phyloP scores from a whole-genome alignment of 345 rosid species.

The Mallotus nudiflorus region DNA sequence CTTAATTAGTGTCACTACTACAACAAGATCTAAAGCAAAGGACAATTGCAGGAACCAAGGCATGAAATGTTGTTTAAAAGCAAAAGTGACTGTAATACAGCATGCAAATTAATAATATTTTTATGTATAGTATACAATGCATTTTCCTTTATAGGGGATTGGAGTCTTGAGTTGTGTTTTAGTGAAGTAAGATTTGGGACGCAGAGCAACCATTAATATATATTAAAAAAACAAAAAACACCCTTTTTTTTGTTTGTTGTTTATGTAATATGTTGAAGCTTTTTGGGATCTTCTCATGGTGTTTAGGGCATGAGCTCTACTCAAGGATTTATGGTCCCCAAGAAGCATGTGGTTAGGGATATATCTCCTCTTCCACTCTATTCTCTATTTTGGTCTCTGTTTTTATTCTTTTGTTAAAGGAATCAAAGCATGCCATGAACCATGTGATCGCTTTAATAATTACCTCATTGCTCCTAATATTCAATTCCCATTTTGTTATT shows the following conservation, averaged over 20 bases:
- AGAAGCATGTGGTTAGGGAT: constrained; percentile 50
- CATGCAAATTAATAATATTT: constrained; percentile 47
- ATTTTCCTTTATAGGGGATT: constrained; percentile 40
- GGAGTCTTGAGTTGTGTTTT: constrained; percentile 26
- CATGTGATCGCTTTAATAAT: constrained; percentile 57
- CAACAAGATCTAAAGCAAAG: constrained; percentile 27
- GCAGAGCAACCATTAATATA: too few species aligned
- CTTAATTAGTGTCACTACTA: constrained; percentile 38
- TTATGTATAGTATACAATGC: neutral
- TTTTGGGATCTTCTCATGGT: constrained; percentile 60
- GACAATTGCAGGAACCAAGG: constrained; percentile 36
- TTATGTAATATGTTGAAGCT: constrained; percentile 14
- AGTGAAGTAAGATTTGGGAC: constrained; percentile 4
- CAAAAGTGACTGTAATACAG: constrained; percentile 40
- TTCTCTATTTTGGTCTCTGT: constrained; percentile 11
- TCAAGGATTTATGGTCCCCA: constrained; percentile 47
- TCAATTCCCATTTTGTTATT: constrained; percentile 8
- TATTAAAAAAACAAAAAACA: too few species aligned
- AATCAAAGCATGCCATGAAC: constrained; percentile 52
- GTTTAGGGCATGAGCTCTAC: constrained; percentile 14
- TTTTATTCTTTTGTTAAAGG: constrained; percentile 42
- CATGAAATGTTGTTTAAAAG: constrained; percentile 47
- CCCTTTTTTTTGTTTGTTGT: neutral
- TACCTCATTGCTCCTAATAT: constrained; percentile 16
- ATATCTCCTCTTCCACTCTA: constrained; percentile 8